A percentile compares a stretch with the other conserved stretches of the same genome.
Evolutionary conservation across 352 stramenopile genomes (phyloP).

Genomic region (Phytophthora gonapodyides): DNA sequence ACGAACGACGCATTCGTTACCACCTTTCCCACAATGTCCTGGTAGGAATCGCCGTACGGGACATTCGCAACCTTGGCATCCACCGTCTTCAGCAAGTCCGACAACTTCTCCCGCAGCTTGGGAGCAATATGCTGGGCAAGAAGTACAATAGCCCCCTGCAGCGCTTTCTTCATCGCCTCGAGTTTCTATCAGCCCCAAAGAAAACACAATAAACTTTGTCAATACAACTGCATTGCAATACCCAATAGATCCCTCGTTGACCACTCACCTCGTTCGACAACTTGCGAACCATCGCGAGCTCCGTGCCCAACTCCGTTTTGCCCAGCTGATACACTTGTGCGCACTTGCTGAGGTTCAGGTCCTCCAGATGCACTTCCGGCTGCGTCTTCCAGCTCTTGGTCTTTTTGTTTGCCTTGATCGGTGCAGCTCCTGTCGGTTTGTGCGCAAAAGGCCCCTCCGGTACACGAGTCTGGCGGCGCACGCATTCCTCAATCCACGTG

Average conservation of each 20-base stretch:
- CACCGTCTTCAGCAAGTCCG: conserved; percentile 65
- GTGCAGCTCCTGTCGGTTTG: conserved; percentile 18
- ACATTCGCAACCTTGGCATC: conserved; percentile 86
- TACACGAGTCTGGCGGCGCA: conserved; percentile 54
- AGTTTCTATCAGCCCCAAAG: conserved; percentile 43
- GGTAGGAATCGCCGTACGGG: conserved; percentile 66
- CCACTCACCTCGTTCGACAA: conserved; percentile 47
- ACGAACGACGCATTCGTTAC: conserved; percentile 82
- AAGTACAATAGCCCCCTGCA: conserved; percentile 68
- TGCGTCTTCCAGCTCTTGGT: conserved; percentile 51
- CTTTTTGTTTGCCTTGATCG: conserved; percentile 21
- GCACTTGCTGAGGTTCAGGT: conserved; percentile 49
- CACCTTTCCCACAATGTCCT: conserved; percentile 79
- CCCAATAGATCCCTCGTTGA: background rate
- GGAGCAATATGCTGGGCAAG: conserved; percentile 78
- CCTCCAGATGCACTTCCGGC: conserved; percentile 54
- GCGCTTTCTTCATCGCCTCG: conserved; percentile 50
- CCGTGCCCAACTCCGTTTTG: conserved; percentile 39
- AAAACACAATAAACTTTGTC: background rate
- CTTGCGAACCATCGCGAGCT: conserved; percentile 57
- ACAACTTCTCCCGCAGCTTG: conserved; percentile 61
- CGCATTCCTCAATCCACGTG: conserved; percentile 84
- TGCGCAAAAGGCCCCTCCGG: conserved; percentile 57
- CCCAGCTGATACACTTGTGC: conserved; percentile 51
- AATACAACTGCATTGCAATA: background rate